phyloP scores from a whole-genome alignment of 306 rosid species.

The Biancaea sappan region DNA sequence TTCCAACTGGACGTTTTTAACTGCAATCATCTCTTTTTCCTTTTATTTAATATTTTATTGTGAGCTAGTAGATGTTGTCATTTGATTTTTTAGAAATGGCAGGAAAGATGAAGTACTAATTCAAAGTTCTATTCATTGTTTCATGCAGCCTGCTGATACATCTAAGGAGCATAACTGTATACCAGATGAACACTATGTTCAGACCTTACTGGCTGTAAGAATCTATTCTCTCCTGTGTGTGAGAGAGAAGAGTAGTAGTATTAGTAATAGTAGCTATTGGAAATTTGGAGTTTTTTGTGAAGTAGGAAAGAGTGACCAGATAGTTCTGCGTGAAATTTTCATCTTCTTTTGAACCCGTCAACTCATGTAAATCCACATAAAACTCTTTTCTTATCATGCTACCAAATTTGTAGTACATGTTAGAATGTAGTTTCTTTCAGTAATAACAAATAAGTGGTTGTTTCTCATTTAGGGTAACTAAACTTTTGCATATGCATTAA shows the following conservation, averaged over 20 bases:
- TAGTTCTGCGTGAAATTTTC: not conserved
- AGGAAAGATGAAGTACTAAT: slow-evolving; percentile 17
- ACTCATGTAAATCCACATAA: not conserved
- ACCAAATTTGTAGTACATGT: not conserved
- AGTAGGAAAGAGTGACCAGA: not conserved
- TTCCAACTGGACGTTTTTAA: slow-evolving; percentile 2
- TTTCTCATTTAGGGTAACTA: not conserved
- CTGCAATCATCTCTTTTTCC: not conserved
- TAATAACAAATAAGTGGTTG: not conserved
- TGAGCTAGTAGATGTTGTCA: slow-evolving; percentile 22
- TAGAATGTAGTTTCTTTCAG: not conserved
- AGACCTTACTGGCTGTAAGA: slow-evolving; percentile 89
- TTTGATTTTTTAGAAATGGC: slow-evolving; percentile 17
- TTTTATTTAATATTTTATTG: slow-evolving; percentile 20
- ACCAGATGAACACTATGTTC: slow-evolving; percentile 98
- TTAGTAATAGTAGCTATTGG: too few relatives aligned
- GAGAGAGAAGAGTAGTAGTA: not conserved
- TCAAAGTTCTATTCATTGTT: slow-evolving; percentile 32
- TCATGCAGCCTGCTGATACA: slow-evolving; percentile 78
- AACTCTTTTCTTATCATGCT: not conserved
- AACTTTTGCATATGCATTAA: not conserved
- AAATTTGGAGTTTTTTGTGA: too few relatives aligned
- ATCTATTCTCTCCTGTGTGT: slow-evolving; percentile 14
- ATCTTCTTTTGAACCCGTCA: not conserved
- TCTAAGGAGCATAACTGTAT: slow-evolving; percentile 93